Percentiles rank a stretch among this genome's conserved stretches.
Conservation (phyloP, 1,284 basidiomycete species). For the Cutaneotrichosporon spelunceum region DNA sequence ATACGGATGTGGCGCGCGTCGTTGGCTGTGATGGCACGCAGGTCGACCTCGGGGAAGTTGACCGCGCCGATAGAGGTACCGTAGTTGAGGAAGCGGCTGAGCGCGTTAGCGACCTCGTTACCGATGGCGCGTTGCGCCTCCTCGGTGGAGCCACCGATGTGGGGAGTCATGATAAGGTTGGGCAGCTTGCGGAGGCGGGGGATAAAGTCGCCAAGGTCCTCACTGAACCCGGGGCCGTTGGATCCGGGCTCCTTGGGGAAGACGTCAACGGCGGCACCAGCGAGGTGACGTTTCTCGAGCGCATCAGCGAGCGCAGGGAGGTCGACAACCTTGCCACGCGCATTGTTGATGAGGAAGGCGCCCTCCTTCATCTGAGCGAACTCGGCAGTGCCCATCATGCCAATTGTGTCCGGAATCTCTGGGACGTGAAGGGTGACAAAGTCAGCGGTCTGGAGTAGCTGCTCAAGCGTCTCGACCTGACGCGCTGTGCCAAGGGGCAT, state of each 20-base stretch:
- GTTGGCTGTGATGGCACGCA: slow-evolving; percentile 78
- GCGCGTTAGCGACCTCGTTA: slow-evolving; percentile 82
- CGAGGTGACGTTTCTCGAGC: slow-evolving; percentile 78
- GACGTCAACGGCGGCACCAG: slow-evolving; percentile 92
- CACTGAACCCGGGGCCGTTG: slow-evolving; percentile 81
- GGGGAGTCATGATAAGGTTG: slow-evolving; percentile 93
- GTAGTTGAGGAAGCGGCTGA: slow-evolving; percentile 87
- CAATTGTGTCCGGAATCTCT: slow-evolving; percentile 90
- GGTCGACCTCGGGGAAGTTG: slow-evolving; percentile 98
- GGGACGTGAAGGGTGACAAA: slow-evolving; percentile 97
- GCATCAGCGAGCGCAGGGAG: slow-evolving; percentile 83
- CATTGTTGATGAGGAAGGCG: slow-evolving; percentile 96
- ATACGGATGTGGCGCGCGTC: slow-evolving; percentile 82
- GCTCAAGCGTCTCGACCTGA: slow-evolving; percentile 78
- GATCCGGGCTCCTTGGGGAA: slow-evolving; percentile 88
- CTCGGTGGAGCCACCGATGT: slow-evolving; percentile 98
- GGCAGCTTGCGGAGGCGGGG: slow-evolving; percentile 67
- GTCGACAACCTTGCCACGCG: slow-evolving; percentile 91
- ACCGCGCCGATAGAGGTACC: slow-evolving; percentile 88
- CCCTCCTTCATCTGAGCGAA: slow-evolving; percentile 92
- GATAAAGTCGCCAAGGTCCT: slow-evolving; percentile 78
- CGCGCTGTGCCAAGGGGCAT: slow-evolving; percentile 96
- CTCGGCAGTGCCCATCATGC: slow-evolving; percentile 80
- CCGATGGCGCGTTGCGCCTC: slow-evolving; percentile 98
- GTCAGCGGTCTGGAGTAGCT: slow-evolving; percentile 76